Evolutionary conservation across 441 rosid species (phyloP), one percentile per base, ranked within the genome.

Genomic region (Raphanus hybrid): DNA sequence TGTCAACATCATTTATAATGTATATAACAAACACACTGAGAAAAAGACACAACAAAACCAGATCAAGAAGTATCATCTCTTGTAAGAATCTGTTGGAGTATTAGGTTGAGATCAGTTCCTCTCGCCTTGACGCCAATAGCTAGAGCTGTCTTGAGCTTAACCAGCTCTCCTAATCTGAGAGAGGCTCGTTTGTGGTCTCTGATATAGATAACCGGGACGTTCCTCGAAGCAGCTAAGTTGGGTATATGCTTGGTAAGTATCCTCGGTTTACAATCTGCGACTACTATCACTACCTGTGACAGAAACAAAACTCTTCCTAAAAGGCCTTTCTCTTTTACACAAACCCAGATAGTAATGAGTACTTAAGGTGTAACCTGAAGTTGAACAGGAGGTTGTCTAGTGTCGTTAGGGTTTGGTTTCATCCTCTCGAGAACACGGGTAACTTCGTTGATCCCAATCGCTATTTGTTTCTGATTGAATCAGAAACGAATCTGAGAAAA

Each of bases 401-500:
- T 59, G 39, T 55, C 8, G 39, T 1, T 27, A 64, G 50, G 64
- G 69, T 48, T 43, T 1, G 87, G 81, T n/a, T 83, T 61, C 97
- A 93, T 93, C 59, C 93, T 80, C 79, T 96, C 97, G 12, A 93
- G 93, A 75, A 77, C 82, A 43, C 97, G 97, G 1, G 97, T 92
- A 16, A 93, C 98, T 57, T 96, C 99, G 72, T 96, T 96, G 69
- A 93, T 90, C 73, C 98, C 97, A 76, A 96, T 82, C 4, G 98
- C 89, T 66, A 96, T 86, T 88, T 90, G 94, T 90, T 88, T 94
- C 99, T 93, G 83, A 12, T 70, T 52, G 15, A 43, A 62, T 34
- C 20, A 61, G 26, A 45, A 61, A 29, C 43, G 6, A 20, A 27
- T 26, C 9, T 26, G 27, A 3, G n/a, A 18, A 59, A 39, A 32